Evolutionary conservation across 2,329 filamentous ascomycete species (phyloP).

Genomic region (Helotiales sp.): DNA sequence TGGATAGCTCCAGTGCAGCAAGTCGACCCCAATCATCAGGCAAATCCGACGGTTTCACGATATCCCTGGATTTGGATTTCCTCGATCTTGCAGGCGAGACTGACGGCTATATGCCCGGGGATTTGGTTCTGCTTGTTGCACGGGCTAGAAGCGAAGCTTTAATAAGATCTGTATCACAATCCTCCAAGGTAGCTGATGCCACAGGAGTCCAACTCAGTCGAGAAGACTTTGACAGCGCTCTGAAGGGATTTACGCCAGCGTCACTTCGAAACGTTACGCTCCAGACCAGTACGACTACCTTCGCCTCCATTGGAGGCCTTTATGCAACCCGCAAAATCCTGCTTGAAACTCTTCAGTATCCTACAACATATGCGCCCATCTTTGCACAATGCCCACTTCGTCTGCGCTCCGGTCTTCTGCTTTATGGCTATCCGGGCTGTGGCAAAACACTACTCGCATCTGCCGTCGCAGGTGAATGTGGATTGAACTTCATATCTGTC

Average conservation of each 20-base stretch:
- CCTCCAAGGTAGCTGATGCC: constrained; percentile 50
- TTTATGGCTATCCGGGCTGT: constrained; percentile 95
- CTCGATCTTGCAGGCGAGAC: constrained; percentile 92
- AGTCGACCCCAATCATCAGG: constrained; percentile 51
- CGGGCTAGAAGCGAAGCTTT: constrained; percentile 91
- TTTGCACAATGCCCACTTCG: constrained; percentile 95
- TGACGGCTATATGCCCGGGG: constrained; percentile 97
- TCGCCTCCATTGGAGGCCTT: constrained; percentile 89
- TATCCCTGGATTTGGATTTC: constrained; percentile 82
- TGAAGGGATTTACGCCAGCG: constrained; percentile 92
- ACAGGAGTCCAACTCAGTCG: constrained; percentile 67
- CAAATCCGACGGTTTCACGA: constrained; percentile 65
- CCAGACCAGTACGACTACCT: constrained; percentile 90
- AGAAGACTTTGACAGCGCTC: constrained; percentile 80
- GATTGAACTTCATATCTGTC: constrained; percentile 97
- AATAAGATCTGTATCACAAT: constrained; percentile 73
- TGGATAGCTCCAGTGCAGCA: constrained; percentile 70
- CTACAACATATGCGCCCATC: constrained; percentile 96
- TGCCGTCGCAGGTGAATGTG: constrained; percentile 96
- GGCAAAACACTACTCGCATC: constrained; percentile 96
- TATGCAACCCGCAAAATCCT: constrained; percentile 86
- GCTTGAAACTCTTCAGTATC: constrained; percentile 93
- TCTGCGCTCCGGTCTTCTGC: constrained; percentile 87
- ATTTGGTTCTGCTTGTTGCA: constrained; percentile 83
- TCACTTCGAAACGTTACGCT: constrained; percentile 93